A percentile compares a stretch with the other conserved stretches of the same genome.
Conservation (phyloP, 2,329 filamentous ascomycete genomes). For the Truncatella angustata region DNA sequence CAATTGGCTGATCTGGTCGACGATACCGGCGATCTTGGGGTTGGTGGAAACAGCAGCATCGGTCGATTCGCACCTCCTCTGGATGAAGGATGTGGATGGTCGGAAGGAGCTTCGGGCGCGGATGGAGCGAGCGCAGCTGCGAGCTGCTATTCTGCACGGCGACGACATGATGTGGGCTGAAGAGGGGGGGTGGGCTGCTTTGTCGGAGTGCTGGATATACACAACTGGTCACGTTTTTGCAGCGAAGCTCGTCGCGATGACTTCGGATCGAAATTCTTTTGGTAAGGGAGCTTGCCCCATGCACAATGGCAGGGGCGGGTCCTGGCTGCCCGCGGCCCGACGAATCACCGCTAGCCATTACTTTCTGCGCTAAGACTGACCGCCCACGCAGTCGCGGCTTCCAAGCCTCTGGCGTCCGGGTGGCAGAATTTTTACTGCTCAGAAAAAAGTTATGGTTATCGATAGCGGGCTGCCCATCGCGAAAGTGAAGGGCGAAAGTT, state of each 20-base stretch:
- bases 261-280: conserved; percentile 5
- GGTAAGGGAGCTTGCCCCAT: too few relatives aligned
- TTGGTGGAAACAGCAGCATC: conserved; percentile 66
- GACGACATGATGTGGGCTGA: conserved; percentile 63
- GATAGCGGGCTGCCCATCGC: conserved; percentile 5
- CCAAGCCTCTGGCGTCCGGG: not conserved
- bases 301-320: not conserved
- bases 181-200: conserved; percentile 20
- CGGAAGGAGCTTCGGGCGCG: conserved; percentile 47
- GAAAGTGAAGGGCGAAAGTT: not conserved
- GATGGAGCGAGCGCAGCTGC: conserved; percentile 63
- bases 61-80: conserved; percentile 86
- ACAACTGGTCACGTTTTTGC: conserved; percentile 13
- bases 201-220: conserved; percentile 11
- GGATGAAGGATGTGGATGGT: conserved; percentile 41
- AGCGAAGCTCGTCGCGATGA: conserved; percentile 6
- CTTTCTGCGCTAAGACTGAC: not conserved
- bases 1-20: conserved; percentile 98
- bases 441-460: conserved; percentile 6
- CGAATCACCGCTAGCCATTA: conserved; percentile 5
- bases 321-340: not conserved
- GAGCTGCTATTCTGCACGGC: conserved; percentile 62
- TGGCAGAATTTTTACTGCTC: not conserved
- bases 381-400: not conserved
- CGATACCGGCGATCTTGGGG: conserved; percentile 91